Evolutionary conservation across 164 flowering plant species (phyloP).

Genomic region (Malania oleifera): DNA sequence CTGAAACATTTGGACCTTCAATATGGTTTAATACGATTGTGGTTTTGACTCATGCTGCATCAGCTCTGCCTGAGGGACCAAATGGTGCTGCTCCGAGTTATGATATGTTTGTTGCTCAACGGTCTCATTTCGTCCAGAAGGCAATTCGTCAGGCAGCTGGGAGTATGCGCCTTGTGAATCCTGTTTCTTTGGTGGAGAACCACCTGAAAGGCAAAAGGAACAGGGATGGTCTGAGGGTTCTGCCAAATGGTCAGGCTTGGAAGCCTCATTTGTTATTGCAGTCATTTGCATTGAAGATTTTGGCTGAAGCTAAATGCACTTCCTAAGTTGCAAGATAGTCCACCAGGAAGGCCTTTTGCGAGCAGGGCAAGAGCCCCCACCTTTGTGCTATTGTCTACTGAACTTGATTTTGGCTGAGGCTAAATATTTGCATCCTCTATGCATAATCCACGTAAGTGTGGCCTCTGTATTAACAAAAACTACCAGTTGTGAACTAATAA

Average conservation of each 20-base stretch:
- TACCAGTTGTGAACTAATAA: no score
- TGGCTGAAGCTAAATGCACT: slow-evolving; percentile 93
- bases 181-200: slow-evolving; percentile 91
- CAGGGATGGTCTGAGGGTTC: slow-evolving; percentile 93
- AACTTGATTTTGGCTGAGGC: no score
- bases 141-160: slow-evolving; percentile 98
- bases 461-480: no score
- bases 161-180: slow-evolving; percentile 95
- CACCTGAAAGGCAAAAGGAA: slow-evolving; percentile 94
- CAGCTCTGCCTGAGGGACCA: slow-evolving; percentile 98
- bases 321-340: slow-evolving; percentile 81
- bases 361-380: slow-evolving; percentile 66
- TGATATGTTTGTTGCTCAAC: slow-evolving; percentile 94
- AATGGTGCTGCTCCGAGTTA: slow-evolving; percentile 86
- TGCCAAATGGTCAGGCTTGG: slow-evolving; percentile 99
- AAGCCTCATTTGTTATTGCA: slow-evolving; percentile 87
- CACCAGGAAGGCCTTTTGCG: slow-evolving; percentile 73
- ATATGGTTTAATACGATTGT: slow-evolving; percentile 98
- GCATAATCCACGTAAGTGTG: no score
- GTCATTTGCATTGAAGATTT: slow-evolving; percentile 92
- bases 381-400: no score
- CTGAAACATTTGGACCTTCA: slow-evolving; percentile 81
- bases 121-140: slow-evolving; percentile 92
- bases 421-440: no score
- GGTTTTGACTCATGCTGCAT: slow-evolving; percentile 93